Evolutionary conservation across 345 rosid genomes (phyloP).

Genomic region (Laguncularia racemosa): DNA sequence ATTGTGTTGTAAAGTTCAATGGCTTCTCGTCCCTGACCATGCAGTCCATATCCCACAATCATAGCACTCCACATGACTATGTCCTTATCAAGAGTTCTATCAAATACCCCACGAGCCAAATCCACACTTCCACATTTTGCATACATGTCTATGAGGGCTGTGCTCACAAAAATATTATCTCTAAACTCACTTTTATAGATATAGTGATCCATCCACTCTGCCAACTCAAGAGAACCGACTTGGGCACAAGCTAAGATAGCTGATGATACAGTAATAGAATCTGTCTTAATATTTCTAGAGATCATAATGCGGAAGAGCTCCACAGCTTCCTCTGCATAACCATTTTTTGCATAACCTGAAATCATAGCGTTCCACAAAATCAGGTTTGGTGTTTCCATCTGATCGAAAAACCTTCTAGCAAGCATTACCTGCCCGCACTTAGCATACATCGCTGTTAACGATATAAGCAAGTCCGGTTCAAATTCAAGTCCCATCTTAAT

Average conservation of each 20-base stretch:
- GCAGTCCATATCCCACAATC: conserved; percentile 18
- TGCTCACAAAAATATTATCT: conserved; percentile 8
- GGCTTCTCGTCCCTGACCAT: conserved; percentile 15
- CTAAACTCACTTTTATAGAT: conserved; percentile 9
- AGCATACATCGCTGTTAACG: conserved; percentile 17
- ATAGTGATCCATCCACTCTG: conserved; percentile 14
- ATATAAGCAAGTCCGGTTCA: conserved; percentile 19
- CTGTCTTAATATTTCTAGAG: conserved; percentile 5
- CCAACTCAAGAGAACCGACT: conserved; percentile 16
- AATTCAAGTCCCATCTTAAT: conserved; percentile 15
- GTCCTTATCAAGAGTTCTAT: conserved; percentile 9
- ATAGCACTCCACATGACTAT: conserved; percentile 22
- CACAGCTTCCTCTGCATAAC: conserved; percentile 18
- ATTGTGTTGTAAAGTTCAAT: conserved; percentile 11
- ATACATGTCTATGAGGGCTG: conserved; percentile 18
- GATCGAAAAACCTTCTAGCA: conserved; percentile 13
- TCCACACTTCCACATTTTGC: conserved; percentile 15
- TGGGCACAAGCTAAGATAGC: conserved; percentile 17
- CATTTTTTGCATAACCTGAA: conserved; percentile 19
- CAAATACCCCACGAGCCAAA: conserved; percentile 11
- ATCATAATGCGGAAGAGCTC: conserved; percentile 15
- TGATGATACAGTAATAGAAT: conserved; percentile 15
- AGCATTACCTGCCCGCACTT: conserved; percentile 11
- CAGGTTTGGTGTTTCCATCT: conserved; percentile 14
- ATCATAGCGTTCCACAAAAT: conserved; percentile 21